These are phyloP conservation scores for Schizothecium vesticola DNA, from an alignment of 495 filamentous ascomycete genomes.

Conservation along the genomic window DNA sequence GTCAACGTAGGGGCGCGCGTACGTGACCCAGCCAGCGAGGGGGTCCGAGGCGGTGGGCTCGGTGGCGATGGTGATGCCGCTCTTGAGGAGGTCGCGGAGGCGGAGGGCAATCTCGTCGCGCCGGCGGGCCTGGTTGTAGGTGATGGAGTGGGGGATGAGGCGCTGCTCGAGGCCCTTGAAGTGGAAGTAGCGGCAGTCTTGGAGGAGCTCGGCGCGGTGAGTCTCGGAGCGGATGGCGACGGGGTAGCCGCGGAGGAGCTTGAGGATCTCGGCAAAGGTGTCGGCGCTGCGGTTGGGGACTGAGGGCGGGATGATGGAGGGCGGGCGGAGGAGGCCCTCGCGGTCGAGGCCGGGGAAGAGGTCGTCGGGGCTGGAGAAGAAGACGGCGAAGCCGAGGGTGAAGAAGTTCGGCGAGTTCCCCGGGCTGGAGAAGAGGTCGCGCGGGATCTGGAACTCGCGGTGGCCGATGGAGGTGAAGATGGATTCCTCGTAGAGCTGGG, in stretches of 20 bases:
- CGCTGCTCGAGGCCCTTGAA: slow-evolving; percentile 87
- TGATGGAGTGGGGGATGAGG: slow-evolving; percentile 72
- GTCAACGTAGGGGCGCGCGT: slow-evolving; percentile 78
- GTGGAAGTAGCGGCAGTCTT: slow-evolving; percentile 89
- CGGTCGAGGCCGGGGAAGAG: slow-evolving; percentile 83
- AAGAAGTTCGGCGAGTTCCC: slow-evolving; percentile 96
- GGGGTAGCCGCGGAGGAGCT: slow-evolving; percentile 82
- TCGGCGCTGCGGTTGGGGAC: slow-evolving; percentile 76
- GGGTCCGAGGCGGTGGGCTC: slow-evolving; percentile 39
- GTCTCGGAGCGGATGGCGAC: slow-evolving; percentile 68
- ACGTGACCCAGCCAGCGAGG: slow-evolving; percentile 60
- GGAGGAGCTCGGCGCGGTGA: slow-evolving; percentile 72
- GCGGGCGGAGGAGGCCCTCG: slow-evolving; percentile 78
- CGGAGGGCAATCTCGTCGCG: slow-evolving; percentile 74
- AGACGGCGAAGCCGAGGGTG: slow-evolving; percentile 82
- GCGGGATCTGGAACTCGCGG: slow-evolving; percentile 79
- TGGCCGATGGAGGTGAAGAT: slow-evolving; percentile 88
- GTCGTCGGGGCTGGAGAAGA: slow-evolving; percentile 74
- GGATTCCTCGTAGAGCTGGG: slow-evolving; percentile 88
- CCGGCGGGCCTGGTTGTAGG: slow-evolving; percentile 63
- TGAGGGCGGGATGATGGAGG: slow-evolving; percentile 74
- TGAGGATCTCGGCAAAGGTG: slow-evolving; percentile 77
- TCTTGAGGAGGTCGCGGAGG: slow-evolving; percentile 79
- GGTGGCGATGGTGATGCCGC: slow-evolving; percentile 61
- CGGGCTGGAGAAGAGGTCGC: slow-evolving; percentile 76